Conservation (phyloP, 495 filamentous ascomycete species). For the Choiromyces venosus region DNA sequence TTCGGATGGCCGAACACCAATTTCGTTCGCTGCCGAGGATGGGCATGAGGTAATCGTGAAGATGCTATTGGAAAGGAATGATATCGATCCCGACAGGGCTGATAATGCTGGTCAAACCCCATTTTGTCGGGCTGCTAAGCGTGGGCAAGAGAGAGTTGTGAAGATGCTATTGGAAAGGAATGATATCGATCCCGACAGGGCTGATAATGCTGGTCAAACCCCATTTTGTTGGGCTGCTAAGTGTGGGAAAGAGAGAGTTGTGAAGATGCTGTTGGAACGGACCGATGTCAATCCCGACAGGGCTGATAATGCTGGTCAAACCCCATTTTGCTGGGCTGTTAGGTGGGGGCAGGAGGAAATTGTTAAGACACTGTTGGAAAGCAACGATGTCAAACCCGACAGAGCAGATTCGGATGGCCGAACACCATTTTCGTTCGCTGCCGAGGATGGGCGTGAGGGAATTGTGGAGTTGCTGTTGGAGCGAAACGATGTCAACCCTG, state of each 20-base stretch:
- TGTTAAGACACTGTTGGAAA: constrained; percentile 24
- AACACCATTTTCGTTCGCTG: constrained; percentile 33
- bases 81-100: constrained; percentile 9
- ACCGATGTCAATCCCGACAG: constrained; percentile 8
- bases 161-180: background rate
- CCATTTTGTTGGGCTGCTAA: constrained; percentile 39
- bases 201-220: constrained; percentile 9
- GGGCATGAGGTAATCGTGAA: constrained; percentile 44
- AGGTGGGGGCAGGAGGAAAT: too few species aligned
- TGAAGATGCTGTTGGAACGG: constrained; percentile 38
- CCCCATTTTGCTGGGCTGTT: too few species aligned
- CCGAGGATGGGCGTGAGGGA: too few species aligned
- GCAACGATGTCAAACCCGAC: constrained; percentile 38
- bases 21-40: constrained; percentile 42
- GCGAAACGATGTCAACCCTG: constrained; percentile 35
- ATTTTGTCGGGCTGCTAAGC: background rate
- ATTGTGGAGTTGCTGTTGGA: constrained; percentile 23
- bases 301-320: constrained; percentile 5
- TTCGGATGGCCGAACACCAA: constrained; percentile 39
- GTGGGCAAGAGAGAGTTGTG: background rate
- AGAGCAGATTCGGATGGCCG: constrained; percentile 6
- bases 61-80: constrained; percentile 7
- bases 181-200: constrained; percentile 27
- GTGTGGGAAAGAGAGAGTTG: constrained; percentile 35
- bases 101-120: constrained; percentile 31